Evolutionary conservation across 2,329 filamentous ascomycete genomes (phyloP), one percentile per base, ranked within the genome.

Genomic region (Fusarium tupiense): DNA sequence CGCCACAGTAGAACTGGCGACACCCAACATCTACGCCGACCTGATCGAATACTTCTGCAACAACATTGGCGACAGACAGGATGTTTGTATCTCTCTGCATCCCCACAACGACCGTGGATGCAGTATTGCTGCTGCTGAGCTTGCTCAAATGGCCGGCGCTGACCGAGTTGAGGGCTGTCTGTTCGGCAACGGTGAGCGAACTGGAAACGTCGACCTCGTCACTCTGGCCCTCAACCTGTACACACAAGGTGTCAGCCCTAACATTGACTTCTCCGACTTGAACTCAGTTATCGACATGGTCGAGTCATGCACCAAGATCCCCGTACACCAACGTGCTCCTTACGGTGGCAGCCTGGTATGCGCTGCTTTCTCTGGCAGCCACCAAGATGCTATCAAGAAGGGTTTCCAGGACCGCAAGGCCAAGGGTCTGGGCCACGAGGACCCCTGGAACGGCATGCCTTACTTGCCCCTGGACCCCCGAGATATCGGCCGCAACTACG

Each of bases 371-470:
- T 94, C 91, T 74, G 95, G 96, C 62, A 94, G 92, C 33, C 96
- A 98, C 83, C 95, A 98, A 84, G 95, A 98, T 80, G 96, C 96
- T 60, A 98, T 98, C 77, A 97, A 97, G 85, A 98, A 98, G 87
- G 92, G 92, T 2, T 95, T 96, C 86, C 89, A 93, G 81, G 80
- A 87, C 46, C 92, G 96, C 67, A 88, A 95, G 80, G 83, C 87
- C 50, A 83, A 88, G 2, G 88, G 87, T 61, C 86, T 88, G 52
- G 85, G 84, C 10, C 85, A 88, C 80, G 90, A 96, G 64, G 90
- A 91, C 79, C 86, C 85, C 46, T 98, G 96, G 96, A 86, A 93
- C 24, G 67, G 67, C 77, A 88, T 98, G 44, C 96, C 96, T 1
- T 98, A 98, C 81, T 91, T 98, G 56, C 96, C 96, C 19, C 89